phyloP scores from a whole-genome alignment of 192 early-diverging fungal genomes.

The Coemansia sp. region DNA sequence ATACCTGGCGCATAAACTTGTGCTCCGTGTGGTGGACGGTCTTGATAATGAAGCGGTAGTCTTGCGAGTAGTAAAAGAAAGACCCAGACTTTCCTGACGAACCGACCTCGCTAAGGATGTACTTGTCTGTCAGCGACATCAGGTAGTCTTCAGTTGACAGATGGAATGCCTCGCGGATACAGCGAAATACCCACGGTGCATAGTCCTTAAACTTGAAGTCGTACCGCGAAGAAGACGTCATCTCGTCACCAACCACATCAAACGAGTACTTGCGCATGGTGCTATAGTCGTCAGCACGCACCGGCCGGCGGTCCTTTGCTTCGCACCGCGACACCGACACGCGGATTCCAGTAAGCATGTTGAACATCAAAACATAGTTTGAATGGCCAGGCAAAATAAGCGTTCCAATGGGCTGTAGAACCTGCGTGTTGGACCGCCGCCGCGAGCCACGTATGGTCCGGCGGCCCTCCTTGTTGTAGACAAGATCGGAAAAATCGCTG shows the following conservation, averaged over 20 bases:
- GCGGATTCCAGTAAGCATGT: slow-evolving; percentile 97
- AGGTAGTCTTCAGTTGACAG: slow-evolving; percentile 93
- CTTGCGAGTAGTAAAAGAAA: slow-evolving; percentile 98
- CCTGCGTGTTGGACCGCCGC: slow-evolving; percentile 31
- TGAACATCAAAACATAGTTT: slow-evolving; percentile 97
- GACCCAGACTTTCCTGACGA: slow-evolving; percentile 94
- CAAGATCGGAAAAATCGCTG: slow-evolving; percentile 38
- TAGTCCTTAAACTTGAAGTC: slow-evolving; percentile 99
- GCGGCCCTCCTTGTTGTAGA: slow-evolving; percentile 29
- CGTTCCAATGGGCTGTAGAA: slow-evolving; percentile 63
- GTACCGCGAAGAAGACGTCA: slow-evolving; percentile 92
- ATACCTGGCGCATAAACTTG: slow-evolving; percentile 85
- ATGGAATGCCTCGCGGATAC: slow-evolving; percentile 82
- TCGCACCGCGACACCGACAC: slow-evolving; percentile 84
- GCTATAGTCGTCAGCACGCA: slow-evolving; percentile 77
- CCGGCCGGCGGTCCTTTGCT: slow-evolving; percentile 74
- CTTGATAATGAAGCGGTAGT: slow-evolving; percentile 99
- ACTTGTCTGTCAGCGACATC: slow-evolving; percentile 91
- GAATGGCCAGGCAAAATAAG: slow-evolving; percentile 91
- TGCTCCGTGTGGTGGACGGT: slow-evolving; percentile 95
- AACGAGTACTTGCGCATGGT: slow-evolving; percentile 94
- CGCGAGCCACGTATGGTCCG: slow-evolving; percentile 38
- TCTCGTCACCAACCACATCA: slow-evolving; percentile 92
- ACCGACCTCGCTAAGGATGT: slow-evolving; percentile 91
- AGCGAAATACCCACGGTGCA: slow-evolving; percentile 94